Evolutionary conservation across 768 basidiomycete species (phyloP), one percentile per base, ranked within the genome.

Genomic region (Boletus sp.): DNA sequence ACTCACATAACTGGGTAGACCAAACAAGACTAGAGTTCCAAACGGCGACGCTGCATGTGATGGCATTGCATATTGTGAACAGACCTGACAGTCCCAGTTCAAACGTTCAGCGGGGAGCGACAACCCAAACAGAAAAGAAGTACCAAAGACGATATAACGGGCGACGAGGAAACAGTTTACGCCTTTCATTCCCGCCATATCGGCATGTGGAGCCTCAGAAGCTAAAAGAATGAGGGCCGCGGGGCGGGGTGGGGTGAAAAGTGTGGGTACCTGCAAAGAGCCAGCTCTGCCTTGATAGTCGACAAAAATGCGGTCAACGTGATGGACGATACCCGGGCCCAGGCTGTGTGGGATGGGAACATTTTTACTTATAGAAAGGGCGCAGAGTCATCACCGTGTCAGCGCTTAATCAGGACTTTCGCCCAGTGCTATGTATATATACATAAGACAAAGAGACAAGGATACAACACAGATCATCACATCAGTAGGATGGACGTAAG

Each of bases 121-220:
- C 30, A 32, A 25, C n/a, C 30, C 21, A 35, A 33, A 38, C 29
- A 32, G 34, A 45, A 53, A 39, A 6, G 29, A 40, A 21, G 35
- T 55, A 87, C 88, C 80, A 65, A 88, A 84, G 54, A 83, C 74
- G 55, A 81, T 53, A 69, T 81, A 87, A 49, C 87, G 83, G 60
- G 77, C 72, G 48, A 74, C 66, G 61, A 78, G 73, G 60, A 87
- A 72, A 54, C 74, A 57, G 60, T 55, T 63, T 29, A 47, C 3
- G 14, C 69, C 74, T 57, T 68, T 70, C 79, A 83, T 82, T 55
- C 55, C 68, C 56, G 64, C 41, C 67, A 69, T 63, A 43, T 33
- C 38, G 25, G 48, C 73, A 75, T 74, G 53, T 29, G 56, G 58
- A 65, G 58, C 54, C 47, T 59, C 55, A 54, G 47, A 56, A 51